Evolutionary conservation across 2,329 filamentous ascomycete genomes (phyloP).

Genomic region (Hymenotorrendiella dingleyae): DNA sequence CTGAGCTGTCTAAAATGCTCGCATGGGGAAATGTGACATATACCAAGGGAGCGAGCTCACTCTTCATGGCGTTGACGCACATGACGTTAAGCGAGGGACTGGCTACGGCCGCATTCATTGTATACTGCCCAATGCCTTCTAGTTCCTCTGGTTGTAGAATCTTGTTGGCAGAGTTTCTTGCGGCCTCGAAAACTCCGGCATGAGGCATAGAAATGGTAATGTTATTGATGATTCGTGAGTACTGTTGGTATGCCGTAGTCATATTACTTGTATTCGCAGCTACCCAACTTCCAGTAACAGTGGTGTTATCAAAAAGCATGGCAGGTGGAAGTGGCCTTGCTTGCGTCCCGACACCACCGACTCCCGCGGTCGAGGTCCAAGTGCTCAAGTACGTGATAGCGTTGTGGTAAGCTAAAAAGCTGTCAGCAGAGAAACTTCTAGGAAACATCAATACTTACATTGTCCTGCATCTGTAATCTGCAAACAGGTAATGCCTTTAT

Average conservation of each 20-base stretch:
- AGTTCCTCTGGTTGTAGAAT: constrained; percentile 66
- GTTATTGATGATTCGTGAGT: constrained; percentile 63
- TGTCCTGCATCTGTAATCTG: constrained; percentile 65
- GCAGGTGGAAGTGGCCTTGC: constrained; percentile 58
- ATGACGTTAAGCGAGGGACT: constrained; percentile 67
- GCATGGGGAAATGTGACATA: constrained; percentile 54
- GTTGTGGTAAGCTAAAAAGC: constrained; percentile 54
- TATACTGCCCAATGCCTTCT: constrained; percentile 62
- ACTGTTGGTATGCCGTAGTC: constrained; percentile 40
- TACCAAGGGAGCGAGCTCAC: constrained; percentile 58
- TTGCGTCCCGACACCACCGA: constrained; percentile 34
- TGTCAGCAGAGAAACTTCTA: not conserved
- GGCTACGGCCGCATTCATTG: constrained; percentile 60
- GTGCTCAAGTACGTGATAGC: constrained; percentile 53
- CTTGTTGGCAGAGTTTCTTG: constrained; percentile 51
- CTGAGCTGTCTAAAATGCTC: constrained; percentile 18
- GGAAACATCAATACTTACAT: constrained; percentile 29
- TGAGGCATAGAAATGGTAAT: constrained; percentile 75
- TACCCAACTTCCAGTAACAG: constrained; percentile 64
- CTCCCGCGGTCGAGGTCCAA: constrained; percentile 46
- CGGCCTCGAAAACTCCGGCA: constrained; percentile 58
- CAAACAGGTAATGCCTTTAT: constrained; percentile 53
- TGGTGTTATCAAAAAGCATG: constrained; percentile 67
- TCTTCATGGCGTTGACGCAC: constrained; percentile 58
- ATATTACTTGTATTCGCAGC: constrained; percentile 48